phyloP scores from a whole-genome alignment of 2,329 filamentous ascomycete genomes.

The Tympanopsis confertula region DNA sequence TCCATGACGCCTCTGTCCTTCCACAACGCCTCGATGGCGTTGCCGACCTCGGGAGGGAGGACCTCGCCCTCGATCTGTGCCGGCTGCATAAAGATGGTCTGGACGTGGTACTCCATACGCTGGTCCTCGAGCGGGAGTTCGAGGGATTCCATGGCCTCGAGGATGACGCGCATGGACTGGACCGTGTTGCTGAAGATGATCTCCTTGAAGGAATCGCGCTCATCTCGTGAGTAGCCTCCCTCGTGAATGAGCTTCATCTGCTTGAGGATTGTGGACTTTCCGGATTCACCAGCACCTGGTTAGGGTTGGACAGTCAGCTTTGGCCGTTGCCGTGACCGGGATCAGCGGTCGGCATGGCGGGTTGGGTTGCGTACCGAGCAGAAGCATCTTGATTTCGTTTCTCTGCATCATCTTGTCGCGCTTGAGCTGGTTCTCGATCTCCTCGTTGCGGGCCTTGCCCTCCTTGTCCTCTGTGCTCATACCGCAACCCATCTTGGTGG shows the following conservation, averaged over 20 bases:
- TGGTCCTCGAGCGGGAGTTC: slow-evolving; percentile 79
- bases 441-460: slow-evolving; percentile 98
- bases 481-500: slow-evolving; percentile 89
- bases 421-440: slow-evolving; percentile 99
- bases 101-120: slow-evolving; percentile 90
- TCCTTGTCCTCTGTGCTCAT: slow-evolving; percentile 99
- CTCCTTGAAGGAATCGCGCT: slow-evolving; percentile 59
- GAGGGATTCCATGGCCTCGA: slow-evolving; percentile 60
- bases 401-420: slow-evolving; percentile 96
- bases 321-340: slow-evolving; percentile 3
- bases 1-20: slow-evolving; percentile 85
- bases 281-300: slow-evolving; percentile 90
- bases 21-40: slow-evolving; percentile 85
- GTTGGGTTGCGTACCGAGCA: slow-evolving; percentile 67
- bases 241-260: slow-evolving; percentile 99
- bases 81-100: slow-evolving; percentile 97
- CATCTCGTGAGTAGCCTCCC: slow-evolving; percentile 92
- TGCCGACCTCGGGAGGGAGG: slow-evolving; percentile 85
- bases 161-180: slow-evolving; percentile 60
- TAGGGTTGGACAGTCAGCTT: slow-evolving; percentile 13
- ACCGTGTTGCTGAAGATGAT: slow-evolving; percentile 63
- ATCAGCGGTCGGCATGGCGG: background rate
- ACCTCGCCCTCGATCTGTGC: slow-evolving; percentile 93
- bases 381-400: slow-evolving; percentile 99
- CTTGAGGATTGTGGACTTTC: slow-evolving; percentile 88